Evolutionary conservation across 179 eudicot species (phyloP), one percentile per base, ranked within the genome.

Genomic region (Camellia oleifera): DNA sequence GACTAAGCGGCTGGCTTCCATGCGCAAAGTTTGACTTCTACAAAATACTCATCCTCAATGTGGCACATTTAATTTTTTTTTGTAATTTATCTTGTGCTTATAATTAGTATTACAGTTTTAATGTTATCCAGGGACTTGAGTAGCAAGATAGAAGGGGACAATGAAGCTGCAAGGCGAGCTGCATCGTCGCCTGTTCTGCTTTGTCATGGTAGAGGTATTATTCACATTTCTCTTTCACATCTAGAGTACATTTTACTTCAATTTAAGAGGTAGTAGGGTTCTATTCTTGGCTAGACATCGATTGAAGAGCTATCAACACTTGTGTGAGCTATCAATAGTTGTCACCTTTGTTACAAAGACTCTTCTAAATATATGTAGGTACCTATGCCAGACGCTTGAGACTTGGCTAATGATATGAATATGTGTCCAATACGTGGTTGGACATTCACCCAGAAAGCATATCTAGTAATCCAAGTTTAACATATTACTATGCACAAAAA

Each of bases 1-100:
- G 97, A 72, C 90, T 95, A 60, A 95, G 98, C 83, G 97, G 98
- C 81, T 95, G 98, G 98, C 92, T 95, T 70, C 98, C 98, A 44
- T 91, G 89, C 84, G 84, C 98, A 79, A 95, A 91, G 98, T 95
- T 79, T 74, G 88, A 65, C 71, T 75, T 78, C 18, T 60, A n/a
- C 13, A 46, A 66, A 10, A 14, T 52, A 53, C 7, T 69, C 18
- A 15, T 69, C 46, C 68, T 42, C 65, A 50, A 40, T 12, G 40
- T 32, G 17, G 11, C 53, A 18, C 46, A 5, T 14, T 26, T 7
- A 6, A 66, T 18, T 26, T 40, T 45, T 67, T 77, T 17, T 66
- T 77, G 32, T 14, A 6, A 77, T 18, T 20, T 66, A 17, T 54
- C 15, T 2, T 53, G 68, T 67, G 45, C 20, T 20, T 69, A 32